Base-by-base conservation (phyloP, 164 flowering plant genomes). In the Buxus sempervirens region DNA sequence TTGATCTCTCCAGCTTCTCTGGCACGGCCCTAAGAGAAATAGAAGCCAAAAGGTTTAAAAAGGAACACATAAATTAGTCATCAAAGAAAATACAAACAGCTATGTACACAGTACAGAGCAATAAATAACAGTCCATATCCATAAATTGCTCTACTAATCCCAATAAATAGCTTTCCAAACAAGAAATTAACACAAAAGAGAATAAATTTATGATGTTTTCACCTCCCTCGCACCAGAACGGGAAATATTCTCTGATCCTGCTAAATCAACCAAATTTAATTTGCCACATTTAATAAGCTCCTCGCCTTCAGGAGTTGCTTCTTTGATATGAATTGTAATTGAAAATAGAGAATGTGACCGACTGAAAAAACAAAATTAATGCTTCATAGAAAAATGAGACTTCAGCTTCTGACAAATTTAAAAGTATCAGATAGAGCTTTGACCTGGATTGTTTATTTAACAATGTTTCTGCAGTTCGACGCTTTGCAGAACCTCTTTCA, bases 201-300 rank as follows among this genome's bases (percentile, higher is more conserved):
- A 32, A 41, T 41, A 26, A 49, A 66, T 23, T 32, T 32, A 38
- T 58, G 45, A 60, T 23, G 20, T 0, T 20, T 21, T 56, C 24
- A 96, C 99, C 90, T 96, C 99, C 64, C 99, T 85, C 48, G 99
- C 99, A 74, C 99, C 99, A 69, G 99, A 96, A 49, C 99, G 97
- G 26, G 98, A 91, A 62, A 96, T 93, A 71, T 93, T 96, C 72
- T 96, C 99, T 42, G 99, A 96, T 3, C 99, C 97, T 51, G 99
- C 99, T 64, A 96, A 78, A 78, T 96, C 99, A 71, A 96, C 99
- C 71, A 96, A 75, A 79, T 96, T 96, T 67, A 96, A 79, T 82
- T 96, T 96, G 22, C 99, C 99, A 72, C 99, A 96, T 77, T 96
- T 96, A 53, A 96, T 93, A 19, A 92, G 89, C 61, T 96, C 99